Conservation (phyloP, 2,329 filamentous ascomycete species). For the Fonsecaea erecta region DNA sequence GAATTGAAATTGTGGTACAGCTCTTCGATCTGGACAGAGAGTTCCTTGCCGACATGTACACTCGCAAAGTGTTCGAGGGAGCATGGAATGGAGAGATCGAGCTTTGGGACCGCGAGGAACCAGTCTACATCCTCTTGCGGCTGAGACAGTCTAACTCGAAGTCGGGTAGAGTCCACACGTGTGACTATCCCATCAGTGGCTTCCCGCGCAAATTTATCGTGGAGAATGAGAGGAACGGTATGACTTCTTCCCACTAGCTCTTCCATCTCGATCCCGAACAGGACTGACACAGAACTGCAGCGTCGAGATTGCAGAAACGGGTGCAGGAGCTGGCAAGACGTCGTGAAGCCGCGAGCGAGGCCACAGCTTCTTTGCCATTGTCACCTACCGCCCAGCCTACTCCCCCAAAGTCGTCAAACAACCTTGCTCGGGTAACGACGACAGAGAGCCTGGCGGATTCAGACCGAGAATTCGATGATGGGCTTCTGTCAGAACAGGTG, state of each 20-base stretch:
- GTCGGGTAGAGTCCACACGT: neutral
- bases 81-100: neutral
- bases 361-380: neutral
- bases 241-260: neutral
- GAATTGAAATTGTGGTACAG: neutral
- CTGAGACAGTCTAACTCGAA: neutral
- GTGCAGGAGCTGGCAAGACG: neutral
- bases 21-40: neutral
- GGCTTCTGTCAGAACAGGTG: neutral
- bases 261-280: neutral
- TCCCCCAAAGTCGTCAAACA: neutral
- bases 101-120: neutral
- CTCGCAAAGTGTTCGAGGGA: neutral
- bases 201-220: neutral
- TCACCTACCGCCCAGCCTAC: neutral
- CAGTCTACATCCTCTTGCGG: neutral
- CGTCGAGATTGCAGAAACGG: neutral
- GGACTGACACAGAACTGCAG: neutral
- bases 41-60: neutral
- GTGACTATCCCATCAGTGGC: neutral
- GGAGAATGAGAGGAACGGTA: neutral
- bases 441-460: neutral
- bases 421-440: neutral
- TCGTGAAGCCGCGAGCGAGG: neutral
- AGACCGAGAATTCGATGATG: neutral